Evolutionary conservation across 2,329 filamentous ascomycete species (phyloP).

Genomic region (Thielaviopsis euricoi): DNA sequence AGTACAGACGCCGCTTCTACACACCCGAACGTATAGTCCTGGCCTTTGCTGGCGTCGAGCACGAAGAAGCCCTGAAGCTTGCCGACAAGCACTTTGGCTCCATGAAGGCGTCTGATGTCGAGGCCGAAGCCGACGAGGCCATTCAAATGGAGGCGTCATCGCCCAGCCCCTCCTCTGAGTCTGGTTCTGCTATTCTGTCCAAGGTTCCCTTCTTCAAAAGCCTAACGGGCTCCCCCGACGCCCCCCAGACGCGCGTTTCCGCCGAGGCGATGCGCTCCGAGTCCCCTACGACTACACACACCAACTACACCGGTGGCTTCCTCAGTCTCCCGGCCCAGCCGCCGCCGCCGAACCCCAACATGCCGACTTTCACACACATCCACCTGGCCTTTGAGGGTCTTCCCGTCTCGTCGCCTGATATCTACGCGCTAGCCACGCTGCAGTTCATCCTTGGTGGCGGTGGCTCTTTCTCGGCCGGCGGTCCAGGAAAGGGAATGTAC

Average conservation of each 20-base stretch:
- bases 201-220: conserved; percentile 85
- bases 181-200: conserved; percentile 50
- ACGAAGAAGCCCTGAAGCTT: conserved; percentile 61
- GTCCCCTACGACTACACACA: conserved; percentile 46
- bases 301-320: conserved; percentile 75
- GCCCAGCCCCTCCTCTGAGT: conserved; percentile 38
- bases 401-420: conserved; percentile 77
- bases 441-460: conserved; percentile 93
- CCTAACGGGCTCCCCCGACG: conserved; percentile 57
- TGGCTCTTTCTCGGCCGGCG: conserved; percentile 90
- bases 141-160: conserved; percentile 33
- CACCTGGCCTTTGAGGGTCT: conserved; percentile 92
- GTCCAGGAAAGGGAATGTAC: conserved; percentile 98
- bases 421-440: conserved; percentile 88
- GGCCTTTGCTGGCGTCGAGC: conserved; percentile 83
- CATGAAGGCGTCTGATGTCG: conserved; percentile 41
- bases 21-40: conserved; percentile 82
- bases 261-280: conserved; percentile 26
- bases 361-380: conserved; percentile 76
- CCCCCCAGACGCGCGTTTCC: conserved; percentile 28
- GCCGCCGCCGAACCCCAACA: conserved; percentile 57
- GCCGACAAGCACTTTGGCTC: conserved; percentile 81
- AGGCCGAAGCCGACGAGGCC: conserved; percentile 17
- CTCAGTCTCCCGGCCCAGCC: conserved; percentile 69
- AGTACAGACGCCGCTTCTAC: conserved; percentile 73